Base-by-base conservation (phyloP, 192 early-diverging fungal genomes). In the Dispira parvispora region DNA sequence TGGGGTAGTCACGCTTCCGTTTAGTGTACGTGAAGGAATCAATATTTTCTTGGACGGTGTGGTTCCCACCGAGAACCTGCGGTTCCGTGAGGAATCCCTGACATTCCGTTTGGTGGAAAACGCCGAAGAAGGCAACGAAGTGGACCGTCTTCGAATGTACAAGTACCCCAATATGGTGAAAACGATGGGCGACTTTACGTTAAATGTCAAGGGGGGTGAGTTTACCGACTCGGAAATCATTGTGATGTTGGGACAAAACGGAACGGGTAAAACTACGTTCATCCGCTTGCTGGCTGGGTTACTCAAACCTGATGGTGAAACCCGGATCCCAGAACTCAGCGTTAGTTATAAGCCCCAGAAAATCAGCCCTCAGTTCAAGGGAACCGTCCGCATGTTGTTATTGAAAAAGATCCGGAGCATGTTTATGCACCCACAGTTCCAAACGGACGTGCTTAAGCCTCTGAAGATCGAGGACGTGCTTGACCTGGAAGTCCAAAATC, bases 241-340 rank as follows among this genome's bases (percentile, higher is more conserved):
- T 70, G 93, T 98, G 67, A 91, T 98, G 87, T 76, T 98, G 70
- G 95, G 95, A 68, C 88, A 98, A 75, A 98, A 98, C 81, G 95
- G 94, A 64, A 96, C 91, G 9, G 91, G 91, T 67, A 96, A 96
- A 82, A 96, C 95, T 18, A 98, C 95, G 18, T 92, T 98, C 69
- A 96, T 98, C 66, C 82, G 81, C 55, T 80, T 98, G 74, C 80
- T 98, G 61, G 93, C 95, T 53, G 93, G 95, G 71, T 56, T 69
- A 28, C 67, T 93, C 52, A 68, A 73, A 67, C 76, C 95, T 14
- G 93, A 98, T 69, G 76, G 77, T 52, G 84, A 89, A 27, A 80
- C 83, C 32, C 77, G 86, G 46, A 73, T 91, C 26, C 91, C 92
- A 5, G 81, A 89, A 73, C 75, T 98, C 63, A 82, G 84, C 63